Conservation (phyloP, 306 rosid species). For the Cucurbita pepo region DNA sequence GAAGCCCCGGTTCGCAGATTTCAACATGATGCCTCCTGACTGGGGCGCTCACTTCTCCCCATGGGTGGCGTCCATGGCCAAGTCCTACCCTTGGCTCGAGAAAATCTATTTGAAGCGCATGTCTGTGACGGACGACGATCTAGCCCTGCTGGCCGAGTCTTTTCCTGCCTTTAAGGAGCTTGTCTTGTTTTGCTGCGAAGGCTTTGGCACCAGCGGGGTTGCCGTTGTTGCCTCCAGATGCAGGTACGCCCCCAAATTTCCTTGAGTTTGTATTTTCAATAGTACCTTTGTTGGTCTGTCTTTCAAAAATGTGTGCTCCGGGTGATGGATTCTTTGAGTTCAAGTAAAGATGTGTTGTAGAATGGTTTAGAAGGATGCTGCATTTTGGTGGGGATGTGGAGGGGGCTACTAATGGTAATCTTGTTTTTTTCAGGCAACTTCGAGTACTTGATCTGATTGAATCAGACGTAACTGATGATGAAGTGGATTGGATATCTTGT, state of each 20-base stretch:
- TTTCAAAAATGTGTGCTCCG: too few relatives aligned
- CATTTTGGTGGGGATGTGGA: neutral
- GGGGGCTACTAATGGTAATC: neutral
- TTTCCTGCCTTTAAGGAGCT: constrained; percentile 48
- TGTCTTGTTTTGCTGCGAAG: constrained; percentile 59
- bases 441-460: constrained; percentile 76
- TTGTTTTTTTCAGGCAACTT: constrained; percentile 32
- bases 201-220: constrained; percentile 55
- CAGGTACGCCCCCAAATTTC: constrained; percentile 26
- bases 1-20: constrained; percentile 73
- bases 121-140: constrained; percentile 47
- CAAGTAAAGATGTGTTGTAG: neutral
- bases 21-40: constrained; percentile 53
- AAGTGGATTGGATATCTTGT: constrained; percentile 60
- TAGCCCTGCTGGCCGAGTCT: constrained; percentile 30
- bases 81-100: constrained; percentile 69
- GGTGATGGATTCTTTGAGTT: neutral
- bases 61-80: constrained; percentile 37
- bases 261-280: neutral
- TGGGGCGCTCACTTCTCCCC: constrained; percentile 78
- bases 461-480: constrained; percentile 41
- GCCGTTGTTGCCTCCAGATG: constrained; percentile 44
- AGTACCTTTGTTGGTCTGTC: neutral
- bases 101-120: constrained; percentile 65
- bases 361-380: neutral